Evolutionary conservation across 106 monocot genomes (phyloP), one percentile per base, ranked within the genome.

Genomic region (Chionographis japonica): DNA sequence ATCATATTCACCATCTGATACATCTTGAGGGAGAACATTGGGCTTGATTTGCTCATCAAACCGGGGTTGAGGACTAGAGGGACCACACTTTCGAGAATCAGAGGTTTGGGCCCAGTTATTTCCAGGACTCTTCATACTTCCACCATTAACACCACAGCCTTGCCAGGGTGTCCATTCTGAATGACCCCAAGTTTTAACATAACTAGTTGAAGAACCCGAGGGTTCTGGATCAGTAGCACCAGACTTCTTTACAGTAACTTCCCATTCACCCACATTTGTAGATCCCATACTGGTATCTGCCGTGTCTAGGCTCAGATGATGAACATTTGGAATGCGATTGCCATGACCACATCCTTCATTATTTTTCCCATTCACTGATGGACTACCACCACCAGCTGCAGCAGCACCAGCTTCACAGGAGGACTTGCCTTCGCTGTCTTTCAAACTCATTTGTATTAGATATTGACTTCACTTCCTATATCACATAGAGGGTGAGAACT

Each of bases 241-340:
- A 2, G 80, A 65, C 54, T 84, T 93, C 68, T 81, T 89, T 13
- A 54, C 62, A 41, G 16, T 64, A 4, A 77, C 74, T 70, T 86
- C 86, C 93, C 89, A 86, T 8, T 70, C 79, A 72, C 74, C 82
- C 8, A 73, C 82, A 37, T 74, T 58, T 4, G 54, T 15, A 53
- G 75, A 40, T 20, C 73, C 69, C 37, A 69, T 20, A n/a, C 14
- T 42, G 13, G 73, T 54, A 43, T 42, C 68, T 41, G 51, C 52
- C 58, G 73, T 50, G n/a, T 41, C 73, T 58, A 53, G 68, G 61
- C 52, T 69, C 20, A 82, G 9, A 37, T 77, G 72, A 10, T 73
- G 58, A n/a, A 68, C 50, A 54, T 43, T 63, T 37, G 17, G 14
- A 43, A 42, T 52, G 46, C 41, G 42, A 4, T 41, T 56, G 2